Evolutionary conservation across 2,329 filamentous ascomycete genomes (phyloP).

Genomic region (Hypoxylon sp.): DNA sequence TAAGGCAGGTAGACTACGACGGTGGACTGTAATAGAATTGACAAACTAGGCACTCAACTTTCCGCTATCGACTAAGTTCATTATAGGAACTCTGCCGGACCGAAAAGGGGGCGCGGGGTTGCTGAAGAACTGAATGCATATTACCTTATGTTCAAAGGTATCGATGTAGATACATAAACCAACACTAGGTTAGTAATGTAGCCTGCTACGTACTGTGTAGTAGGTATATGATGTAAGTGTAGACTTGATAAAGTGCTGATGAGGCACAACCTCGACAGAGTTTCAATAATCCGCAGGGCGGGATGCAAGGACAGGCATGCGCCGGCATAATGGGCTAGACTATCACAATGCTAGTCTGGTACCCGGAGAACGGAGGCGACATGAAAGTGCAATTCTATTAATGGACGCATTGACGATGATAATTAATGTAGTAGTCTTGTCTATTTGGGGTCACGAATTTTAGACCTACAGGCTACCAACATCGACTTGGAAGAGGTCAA

Average conservation of each 20-base stretch:
- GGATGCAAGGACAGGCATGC: conserved; percentile 37
- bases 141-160: conserved; percentile 3
- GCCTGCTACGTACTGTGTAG: neutral
- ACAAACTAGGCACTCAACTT: conserved; percentile 27
- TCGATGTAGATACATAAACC: neutral
- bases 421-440: conserved; percentile 38
- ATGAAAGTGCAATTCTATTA: conserved; percentile 45
- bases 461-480: conserved; percentile 37
- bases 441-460: conserved; percentile 33
- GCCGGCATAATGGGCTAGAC: conserved; percentile 46
- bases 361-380: conserved; percentile 41
- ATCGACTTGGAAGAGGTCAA: conserved; percentile 36
- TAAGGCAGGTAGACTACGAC: conserved; percentile 28
- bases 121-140: conserved; percentile 10
- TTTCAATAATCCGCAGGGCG: conserved; percentile 32
- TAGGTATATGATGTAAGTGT: conserved; percentile 11
- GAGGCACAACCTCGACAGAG: conserved; percentile 31
- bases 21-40: conserved; percentile 33
- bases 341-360: conserved; percentile 43
- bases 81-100: conserved; percentile 17
- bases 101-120: conserved; percentile 24
- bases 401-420: conserved; percentile 45
- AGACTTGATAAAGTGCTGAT: conserved; percentile 31
- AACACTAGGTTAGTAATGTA: neutral
- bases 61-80: conserved; percentile 28